These are phyloP conservation scores for Saturnispora sanitii DNA, from an alignment of 805 yeast genomes.

Conservation along the genomic window DNA sequence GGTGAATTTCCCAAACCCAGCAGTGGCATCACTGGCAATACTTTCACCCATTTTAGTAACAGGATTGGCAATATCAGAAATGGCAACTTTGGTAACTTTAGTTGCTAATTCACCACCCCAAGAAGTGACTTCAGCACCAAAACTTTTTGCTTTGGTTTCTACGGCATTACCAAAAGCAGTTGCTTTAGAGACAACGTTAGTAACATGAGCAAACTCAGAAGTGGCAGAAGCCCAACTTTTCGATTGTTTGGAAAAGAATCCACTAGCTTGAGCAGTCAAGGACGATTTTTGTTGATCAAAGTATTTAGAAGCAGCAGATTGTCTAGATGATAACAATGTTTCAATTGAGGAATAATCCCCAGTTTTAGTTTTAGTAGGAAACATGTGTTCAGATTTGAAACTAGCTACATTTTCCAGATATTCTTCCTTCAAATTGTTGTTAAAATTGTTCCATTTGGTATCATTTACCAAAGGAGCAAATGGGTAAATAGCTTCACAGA, in stretches of 20 bases:
- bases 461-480: slow-evolving; percentile 2
- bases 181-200: background rate
- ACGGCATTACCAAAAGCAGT: slow-evolving; percentile 7
- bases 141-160: slow-evolving; percentile 6
- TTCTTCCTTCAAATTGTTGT: slow-evolving; percentile 1
- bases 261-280: slow-evolving; percentile 3
- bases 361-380: background rate
- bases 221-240: background rate
- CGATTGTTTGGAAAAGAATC: background rate
- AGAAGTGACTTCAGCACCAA: slow-evolving; percentile 8
- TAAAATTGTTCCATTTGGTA: slow-evolving; percentile 7
- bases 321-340: slow-evolving; percentile 7
- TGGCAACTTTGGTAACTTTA: slow-evolving; percentile 7
- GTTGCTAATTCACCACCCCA: slow-evolving; percentile 8
- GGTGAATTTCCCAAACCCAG: slow-evolving; percentile 5
- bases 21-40: slow-evolving; percentile 4
- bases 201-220: background rate
- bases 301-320: slow-evolving; percentile 1
- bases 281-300: slow-evolving; percentile 7
- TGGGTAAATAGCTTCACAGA: slow-evolving; percentile 12
- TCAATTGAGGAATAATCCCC: background rate
- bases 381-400: slow-evolving; percentile 6
- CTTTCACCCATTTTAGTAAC: slow-evolving; percentile 3
- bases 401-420: slow-evolving; percentile 3
- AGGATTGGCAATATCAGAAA: background rate